phyloP scores from a whole-genome alignment of 495 filamentous ascomycete species.

The Geoglossum glabrum region DNA sequence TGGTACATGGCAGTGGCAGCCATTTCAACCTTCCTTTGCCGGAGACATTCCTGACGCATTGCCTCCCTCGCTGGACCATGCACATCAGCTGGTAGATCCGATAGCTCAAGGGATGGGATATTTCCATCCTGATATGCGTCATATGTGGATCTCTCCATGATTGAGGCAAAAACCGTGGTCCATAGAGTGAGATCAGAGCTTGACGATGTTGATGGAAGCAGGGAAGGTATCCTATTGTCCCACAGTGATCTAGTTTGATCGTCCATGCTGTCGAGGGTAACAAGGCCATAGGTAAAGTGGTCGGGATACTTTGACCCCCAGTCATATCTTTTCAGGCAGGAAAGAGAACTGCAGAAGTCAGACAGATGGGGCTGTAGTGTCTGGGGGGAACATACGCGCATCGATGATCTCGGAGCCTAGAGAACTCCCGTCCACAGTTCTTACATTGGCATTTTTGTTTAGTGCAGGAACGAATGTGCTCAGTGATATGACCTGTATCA shows the following conservation, averaged over 20 bases:
- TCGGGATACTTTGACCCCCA: not conserved
- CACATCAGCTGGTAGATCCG: no score
- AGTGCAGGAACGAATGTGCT: no score
- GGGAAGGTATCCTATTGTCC: not conserved
- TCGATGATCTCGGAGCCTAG: no score
- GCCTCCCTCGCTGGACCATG: no score
- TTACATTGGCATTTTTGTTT: no score
- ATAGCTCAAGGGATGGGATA: not conserved
- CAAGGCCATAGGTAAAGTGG: not conserved
- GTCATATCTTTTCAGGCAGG: not conserved
- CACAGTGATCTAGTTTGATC: not conserved
- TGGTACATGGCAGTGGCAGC: not conserved
- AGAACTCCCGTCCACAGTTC: no score
- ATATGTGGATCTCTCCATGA: not conserved
- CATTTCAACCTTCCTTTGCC: not conserved
- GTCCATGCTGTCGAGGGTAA: not conserved
- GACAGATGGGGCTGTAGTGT: not conserved
- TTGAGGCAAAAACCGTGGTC: not conserved
- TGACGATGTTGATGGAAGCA: not conserved
- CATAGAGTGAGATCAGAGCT: not conserved
- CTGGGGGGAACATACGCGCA: no score
- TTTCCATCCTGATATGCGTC: not conserved
- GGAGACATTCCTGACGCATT: no score
- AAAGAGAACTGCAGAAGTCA: not conserved
- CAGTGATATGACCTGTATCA: no score